Percentiles rank a stretch among this genome's conserved stretches.
phyloP scores from a whole-genome alignment of 192 early-diverging fungal genomes.

The Entomortierella beljakovae region DNA sequence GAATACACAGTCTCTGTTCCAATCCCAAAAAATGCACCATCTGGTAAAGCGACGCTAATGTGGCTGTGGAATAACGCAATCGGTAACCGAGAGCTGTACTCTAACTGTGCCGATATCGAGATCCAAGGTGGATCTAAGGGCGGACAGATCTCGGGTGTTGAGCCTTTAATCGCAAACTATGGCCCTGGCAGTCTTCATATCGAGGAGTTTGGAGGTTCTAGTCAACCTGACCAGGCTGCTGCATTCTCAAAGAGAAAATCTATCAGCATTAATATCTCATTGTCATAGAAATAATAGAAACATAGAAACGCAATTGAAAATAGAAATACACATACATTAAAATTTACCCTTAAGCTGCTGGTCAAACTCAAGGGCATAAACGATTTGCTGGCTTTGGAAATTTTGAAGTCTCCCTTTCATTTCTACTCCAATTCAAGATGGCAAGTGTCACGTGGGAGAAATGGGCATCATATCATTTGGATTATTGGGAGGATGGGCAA shows the following conservation, averaged over 20 bases:
- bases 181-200: constrained; percentile 41
- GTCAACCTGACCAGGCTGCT: constrained; percentile 15
- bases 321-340: neutral
- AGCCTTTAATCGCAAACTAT: constrained; percentile 53
- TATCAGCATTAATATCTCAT: constrained; percentile 6
- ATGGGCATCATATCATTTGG: neutral
- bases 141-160: constrained; percentile 47
- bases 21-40: constrained; percentile 40
- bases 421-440: constrained; percentile 52
- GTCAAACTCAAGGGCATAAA: neutral
- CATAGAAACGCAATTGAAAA: neutral
- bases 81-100: constrained; percentile 78
- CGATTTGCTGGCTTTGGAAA: neutral
- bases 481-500: neutral
- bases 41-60: constrained; percentile 36
- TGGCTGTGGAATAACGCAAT: constrained; percentile 79
- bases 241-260: constrained; percentile 13
- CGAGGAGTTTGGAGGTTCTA: constrained; percentile 47
- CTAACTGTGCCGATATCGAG: constrained; percentile 77
- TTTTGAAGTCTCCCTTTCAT: constrained; percentile 27
- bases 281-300: neutral
- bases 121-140: constrained; percentile 57
- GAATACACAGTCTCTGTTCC: constrained; percentile 37
- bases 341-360: constrained; percentile 2
- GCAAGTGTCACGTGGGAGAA: constrained; percentile 34